Evolutionary conservation across 345 rosid species (phyloP), one percentile per base, ranked within the genome.

Genomic region (Luvunga scandens): DNA sequence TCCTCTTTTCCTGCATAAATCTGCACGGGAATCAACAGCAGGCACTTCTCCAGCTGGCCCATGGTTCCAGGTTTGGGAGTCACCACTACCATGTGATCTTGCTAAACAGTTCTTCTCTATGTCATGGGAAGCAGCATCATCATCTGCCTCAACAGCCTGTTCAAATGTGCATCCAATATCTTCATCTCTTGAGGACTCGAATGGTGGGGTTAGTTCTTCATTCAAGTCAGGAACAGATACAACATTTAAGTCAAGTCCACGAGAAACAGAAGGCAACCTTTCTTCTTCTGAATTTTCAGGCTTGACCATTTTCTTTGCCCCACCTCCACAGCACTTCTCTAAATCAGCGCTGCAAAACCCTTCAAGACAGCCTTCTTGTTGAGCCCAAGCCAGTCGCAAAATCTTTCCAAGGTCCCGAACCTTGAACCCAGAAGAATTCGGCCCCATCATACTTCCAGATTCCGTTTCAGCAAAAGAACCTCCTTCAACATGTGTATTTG

Each of bases 171-270:
- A 87, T 63, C 91, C 96, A 53, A 86, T 87, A 81, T 94, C 97
- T 88, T 94, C 97, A 84, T 94, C 98, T 69, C 95, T 83, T 33
- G 97, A 93, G 73, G 90, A 94, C 60, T 93, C 98, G 66, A 80
- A 88, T 45, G 91, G 94, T 78, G 91, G 97, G 76, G 95, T 89
- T 73, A 91, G 84, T 76, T 94, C 99, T 82, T 90, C 99, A 48
- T 97, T 97, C 84, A 97, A 77, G 82, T 94, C 98, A 45, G 98
- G 99, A 75, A 97, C 92, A 4, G 92, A 94, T 72, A 87, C 91
- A 76, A 89, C 85, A 83, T 96, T 94, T 60, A 96, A 87, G 80
- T 96, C 98, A 39, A 94, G 90, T 65, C 83, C 95, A 66, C 78
- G 90, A 9, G 93, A 85, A 71, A 78, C 81, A 27, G 90, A 48